Conservation (phyloP, 2,329 filamentous ascomycete species). For the Arthrobotrys sinensis region DNA sequence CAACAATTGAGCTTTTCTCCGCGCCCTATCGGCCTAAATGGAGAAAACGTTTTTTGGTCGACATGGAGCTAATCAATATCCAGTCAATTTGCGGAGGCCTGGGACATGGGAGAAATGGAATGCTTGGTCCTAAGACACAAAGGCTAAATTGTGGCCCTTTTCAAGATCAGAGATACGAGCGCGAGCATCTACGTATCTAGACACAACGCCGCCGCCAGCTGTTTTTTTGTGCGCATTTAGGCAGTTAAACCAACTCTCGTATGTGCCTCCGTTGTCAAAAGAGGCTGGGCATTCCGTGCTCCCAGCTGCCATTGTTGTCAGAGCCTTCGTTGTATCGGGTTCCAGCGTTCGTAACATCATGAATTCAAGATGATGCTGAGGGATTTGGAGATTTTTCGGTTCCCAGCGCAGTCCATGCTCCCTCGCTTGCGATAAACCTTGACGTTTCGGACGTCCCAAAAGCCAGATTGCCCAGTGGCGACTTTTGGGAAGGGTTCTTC, state of each 20-base stretch:
- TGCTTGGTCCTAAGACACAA: conserved; percentile 55
- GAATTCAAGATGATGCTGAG: conserved; percentile 54
- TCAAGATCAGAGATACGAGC: conserved; percentile 45
- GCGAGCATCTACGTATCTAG: conserved; percentile 24
- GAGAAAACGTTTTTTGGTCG: conserved; percentile 45
- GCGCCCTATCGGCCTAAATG: conserved; percentile 57
- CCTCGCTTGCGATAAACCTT: conserved; percentile 62
- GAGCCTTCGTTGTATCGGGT: conserved; percentile 16
- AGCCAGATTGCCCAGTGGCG: conserved; percentile 60
- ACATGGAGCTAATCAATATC: conserved; percentile 59
- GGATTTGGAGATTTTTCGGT: conserved; percentile 58
- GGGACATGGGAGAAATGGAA: conserved; percentile 42
- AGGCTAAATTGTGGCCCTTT: conserved; percentile 59
- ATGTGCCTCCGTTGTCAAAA: conserved; percentile 35
- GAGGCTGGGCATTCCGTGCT: conserved; percentile 40
- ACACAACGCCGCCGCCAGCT: conserved; percentile 18
- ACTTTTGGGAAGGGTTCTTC: conserved; percentile 46
- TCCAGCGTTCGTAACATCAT: conserved; percentile 43
- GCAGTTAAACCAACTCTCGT: conserved; percentile 45
- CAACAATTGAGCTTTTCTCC: conserved; percentile 56
- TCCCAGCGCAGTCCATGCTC: conserved; percentile 58
- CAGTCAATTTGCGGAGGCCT: conserved; percentile 60
- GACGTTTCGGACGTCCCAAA: conserved; percentile 61
- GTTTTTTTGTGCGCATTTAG: conserved; percentile 50
- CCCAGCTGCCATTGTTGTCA: conserved; percentile 37